Evolutionary conservation across 2,329 filamentous ascomycete genomes (phyloP).

Genomic region (Didymella exigua): DNA sequence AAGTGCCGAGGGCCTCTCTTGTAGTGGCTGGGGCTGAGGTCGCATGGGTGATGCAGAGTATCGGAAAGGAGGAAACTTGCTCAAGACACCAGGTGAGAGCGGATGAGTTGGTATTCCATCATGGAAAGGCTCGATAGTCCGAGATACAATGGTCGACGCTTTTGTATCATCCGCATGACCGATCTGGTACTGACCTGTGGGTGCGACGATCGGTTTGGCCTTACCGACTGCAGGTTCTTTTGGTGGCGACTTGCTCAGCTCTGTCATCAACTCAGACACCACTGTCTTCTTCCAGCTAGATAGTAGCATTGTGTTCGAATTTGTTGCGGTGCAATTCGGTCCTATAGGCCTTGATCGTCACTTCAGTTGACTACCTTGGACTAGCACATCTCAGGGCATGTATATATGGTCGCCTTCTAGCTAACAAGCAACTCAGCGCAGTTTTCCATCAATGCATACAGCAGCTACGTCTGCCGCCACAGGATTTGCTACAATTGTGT

Average conservation of each 20-base stretch:
- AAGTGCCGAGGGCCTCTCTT: neutral
- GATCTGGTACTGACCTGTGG: neutral
- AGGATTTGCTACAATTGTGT: too few species aligned
- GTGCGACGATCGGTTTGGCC: neutral
- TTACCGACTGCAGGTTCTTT: neutral
- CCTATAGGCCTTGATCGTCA: too few species aligned
- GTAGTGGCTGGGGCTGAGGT: neutral
- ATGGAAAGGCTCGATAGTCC: neutral
- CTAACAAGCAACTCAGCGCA: too few species aligned
- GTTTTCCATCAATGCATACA: too few species aligned
- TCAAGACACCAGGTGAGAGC: neutral
- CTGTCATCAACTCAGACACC: neutral
- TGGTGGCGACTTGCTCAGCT: too few species aligned
- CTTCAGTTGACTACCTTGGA: too few species aligned
- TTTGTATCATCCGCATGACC: neutral
- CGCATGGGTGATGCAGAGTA: neutral
- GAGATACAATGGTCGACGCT: neutral
- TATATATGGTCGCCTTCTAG: too few species aligned
- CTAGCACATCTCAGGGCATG: too few species aligned
- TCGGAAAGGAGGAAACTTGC: neutral
- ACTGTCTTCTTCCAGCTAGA: neutral
- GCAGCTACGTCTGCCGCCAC: too few species aligned
- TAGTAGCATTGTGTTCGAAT: neutral
- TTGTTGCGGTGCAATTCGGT: neutral
- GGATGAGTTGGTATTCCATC: neutral